These are phyloP conservation scores for Albatrellus ellisii DNA, from an alignment of 768 basidiomycete species.

Conservation along the genomic window DNA sequence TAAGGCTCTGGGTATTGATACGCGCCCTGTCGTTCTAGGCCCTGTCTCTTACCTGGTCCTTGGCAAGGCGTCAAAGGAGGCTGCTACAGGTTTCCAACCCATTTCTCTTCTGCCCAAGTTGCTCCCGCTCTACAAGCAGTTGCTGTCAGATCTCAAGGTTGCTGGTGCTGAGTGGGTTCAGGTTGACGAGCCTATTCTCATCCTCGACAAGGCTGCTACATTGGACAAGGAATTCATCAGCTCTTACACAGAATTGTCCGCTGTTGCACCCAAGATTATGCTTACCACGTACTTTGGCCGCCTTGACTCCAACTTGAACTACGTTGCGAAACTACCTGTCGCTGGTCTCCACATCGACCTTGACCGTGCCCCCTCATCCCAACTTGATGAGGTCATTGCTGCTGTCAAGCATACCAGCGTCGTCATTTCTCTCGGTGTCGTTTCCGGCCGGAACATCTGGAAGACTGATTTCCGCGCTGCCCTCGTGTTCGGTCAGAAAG, in stretches of 20 bases:
- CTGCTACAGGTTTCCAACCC: constrained; percentile 75
- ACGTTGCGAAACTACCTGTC: constrained; percentile 83
- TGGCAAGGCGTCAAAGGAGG: constrained; percentile 82
- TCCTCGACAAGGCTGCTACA: constrained; percentile 69
- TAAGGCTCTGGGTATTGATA: constrained; percentile 73
- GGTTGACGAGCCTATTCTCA: constrained; percentile 93
- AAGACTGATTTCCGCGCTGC: constrained; percentile 87
- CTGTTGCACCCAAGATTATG: constrained; percentile 82
- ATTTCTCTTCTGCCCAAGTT: constrained; percentile 83
- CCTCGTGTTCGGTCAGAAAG: constrained; percentile 73
- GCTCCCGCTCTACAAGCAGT: constrained; percentile 82
- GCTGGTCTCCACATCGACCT: constrained; percentile 95
- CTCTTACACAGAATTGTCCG: constrained; percentile 70
- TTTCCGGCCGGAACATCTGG: constrained; percentile 99
- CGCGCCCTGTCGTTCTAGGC: constrained; percentile 93
- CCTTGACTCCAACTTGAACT: constrained; percentile 83
- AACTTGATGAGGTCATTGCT: constrained; percentile 70
- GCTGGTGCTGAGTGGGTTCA: constrained; percentile 94
- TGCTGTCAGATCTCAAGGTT: constrained; percentile 80
- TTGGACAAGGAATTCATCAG: constrained; percentile 70
- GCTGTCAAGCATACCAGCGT: constrained; percentile 77
- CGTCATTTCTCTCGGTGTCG: constrained; percentile 83
- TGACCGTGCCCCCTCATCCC: constrained; percentile 81
- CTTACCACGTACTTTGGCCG: constrained; percentile 96
- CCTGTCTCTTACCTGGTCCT: constrained; percentile 92